These are phyloP conservation scores for Cytospora mali DNA, from an alignment of 2,329 filamentous ascomycete species.

Conservation along the genomic window DNA sequence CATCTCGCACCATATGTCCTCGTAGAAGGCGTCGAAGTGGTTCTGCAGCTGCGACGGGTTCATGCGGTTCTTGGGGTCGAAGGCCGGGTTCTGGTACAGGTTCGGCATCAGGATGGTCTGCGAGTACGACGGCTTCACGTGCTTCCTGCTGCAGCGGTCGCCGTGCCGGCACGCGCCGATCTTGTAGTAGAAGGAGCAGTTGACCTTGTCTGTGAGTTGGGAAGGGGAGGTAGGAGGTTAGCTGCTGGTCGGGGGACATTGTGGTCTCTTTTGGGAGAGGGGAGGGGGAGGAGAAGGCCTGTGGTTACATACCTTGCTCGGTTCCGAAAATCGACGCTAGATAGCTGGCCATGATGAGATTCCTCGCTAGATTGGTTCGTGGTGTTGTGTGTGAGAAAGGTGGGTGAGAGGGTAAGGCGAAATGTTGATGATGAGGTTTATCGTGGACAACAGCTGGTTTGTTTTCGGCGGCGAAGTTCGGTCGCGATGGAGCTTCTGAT, in stretches of 20 bases:
- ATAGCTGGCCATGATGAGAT: slow-evolving; percentile 82
- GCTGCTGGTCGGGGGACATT: neutral
- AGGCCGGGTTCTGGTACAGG: slow-evolving; percentile 98
- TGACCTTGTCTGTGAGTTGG: slow-evolving; percentile 60
- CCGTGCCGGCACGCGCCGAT: slow-evolving; percentile 98
- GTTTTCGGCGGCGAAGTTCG: slow-evolving; percentile 25
- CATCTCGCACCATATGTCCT: slow-evolving; percentile 99
- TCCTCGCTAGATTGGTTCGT: neutral
- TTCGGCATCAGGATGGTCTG: slow-evolving; percentile 98
- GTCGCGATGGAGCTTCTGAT: slow-evolving; percentile 2
- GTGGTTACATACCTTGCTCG: slow-evolving; percentile 81
- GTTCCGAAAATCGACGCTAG: slow-evolving; percentile 99
- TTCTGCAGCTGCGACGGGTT: slow-evolving; percentile 95
- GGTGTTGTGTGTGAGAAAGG: slow-evolving; percentile 10
- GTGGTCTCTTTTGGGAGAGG: too few relatives aligned
- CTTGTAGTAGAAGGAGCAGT: slow-evolving; percentile 99
- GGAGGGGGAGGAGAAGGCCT: neutral
- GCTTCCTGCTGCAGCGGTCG: slow-evolving; percentile 96
- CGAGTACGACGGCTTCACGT: slow-evolving; percentile 97
- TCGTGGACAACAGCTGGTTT: neutral
- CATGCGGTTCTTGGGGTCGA: slow-evolving; percentile 97
- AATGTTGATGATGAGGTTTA: slow-evolving; percentile 13
- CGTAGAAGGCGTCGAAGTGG: slow-evolving; percentile 99
- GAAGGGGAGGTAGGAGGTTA: slow-evolving; percentile 22
- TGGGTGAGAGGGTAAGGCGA: too few relatives aligned